phyloP scores from a whole-genome alignment of 768 basidiomycete species.

The Rhizopogon rudus region DNA sequence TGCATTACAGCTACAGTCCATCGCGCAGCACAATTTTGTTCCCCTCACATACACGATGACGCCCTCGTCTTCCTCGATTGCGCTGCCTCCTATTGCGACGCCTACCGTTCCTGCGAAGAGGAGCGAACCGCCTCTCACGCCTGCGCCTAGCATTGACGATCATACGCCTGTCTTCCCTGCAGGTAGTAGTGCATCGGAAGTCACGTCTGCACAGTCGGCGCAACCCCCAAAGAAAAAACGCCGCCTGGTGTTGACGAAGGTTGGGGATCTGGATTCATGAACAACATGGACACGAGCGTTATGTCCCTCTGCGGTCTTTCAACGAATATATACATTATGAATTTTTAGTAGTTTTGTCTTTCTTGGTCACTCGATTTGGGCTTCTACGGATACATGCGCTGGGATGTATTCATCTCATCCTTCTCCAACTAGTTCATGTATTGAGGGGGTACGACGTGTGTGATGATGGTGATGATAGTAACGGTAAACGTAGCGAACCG shows the following conservation, averaged over 20 bases:
- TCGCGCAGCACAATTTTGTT: conserved; percentile 80
- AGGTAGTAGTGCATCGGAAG: not conserved
- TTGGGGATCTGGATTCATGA: conserved; percentile 48
- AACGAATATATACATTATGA: conserved; percentile 6
- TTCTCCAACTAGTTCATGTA: not conserved
- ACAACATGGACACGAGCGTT: not conserved
- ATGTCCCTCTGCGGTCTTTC: not conserved
- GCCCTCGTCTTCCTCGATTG: conserved; percentile 30
- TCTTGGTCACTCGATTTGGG: not conserved
- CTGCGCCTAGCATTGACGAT: conserved; percentile 26
- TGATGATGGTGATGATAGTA: not conserved
- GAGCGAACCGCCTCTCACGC: conserved; percentile 30
- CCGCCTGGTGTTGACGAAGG: conserved; percentile 67
- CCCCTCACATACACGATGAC: conserved; percentile 42
- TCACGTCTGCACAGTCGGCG: conserved; percentile 6
- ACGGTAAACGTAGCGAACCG: no score
- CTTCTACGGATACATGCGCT: no score
- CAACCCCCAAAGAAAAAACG: conserved; percentile 86
- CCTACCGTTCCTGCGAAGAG: conserved; percentile 32
- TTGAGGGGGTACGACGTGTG: not conserved
- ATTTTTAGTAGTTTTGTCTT: conserved; percentile 5
- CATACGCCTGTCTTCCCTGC: conserved; percentile 1
- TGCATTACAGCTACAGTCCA: conserved; percentile 83
- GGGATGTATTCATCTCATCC: not conserved
- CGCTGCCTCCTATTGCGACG: conserved; percentile 24